A percentile compares a stretch with the other conserved stretches of the same genome.
These are phyloP conservation scores for Amylocystis lapponica DNA, from an alignment of 768 basidiomycete species.

Conservation along the genomic window DNA sequence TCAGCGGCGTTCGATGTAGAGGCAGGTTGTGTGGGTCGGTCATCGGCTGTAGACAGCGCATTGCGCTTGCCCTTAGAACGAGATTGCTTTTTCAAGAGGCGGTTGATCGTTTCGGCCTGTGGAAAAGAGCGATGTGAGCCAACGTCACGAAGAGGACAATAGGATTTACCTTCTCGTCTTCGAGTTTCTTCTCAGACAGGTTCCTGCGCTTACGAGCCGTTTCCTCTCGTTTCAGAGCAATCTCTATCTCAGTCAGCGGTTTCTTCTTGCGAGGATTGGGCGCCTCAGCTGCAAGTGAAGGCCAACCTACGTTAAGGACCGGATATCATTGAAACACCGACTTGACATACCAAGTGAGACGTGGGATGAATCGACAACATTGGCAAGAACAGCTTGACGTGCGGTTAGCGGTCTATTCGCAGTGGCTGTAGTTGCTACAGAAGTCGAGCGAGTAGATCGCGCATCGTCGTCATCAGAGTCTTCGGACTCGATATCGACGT, in stretches of 20 bases:
- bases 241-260: slow-evolving; percentile 63
- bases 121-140: neutral
- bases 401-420: slow-evolving; percentile 30
- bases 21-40: slow-evolving; percentile 29
- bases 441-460: slow-evolving; percentile 23
- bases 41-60: slow-evolving; percentile 43
- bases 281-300: slow-evolving; percentile 21
- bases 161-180: slow-evolving; percentile 68
- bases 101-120: slow-evolving; percentile 84
- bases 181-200: slow-evolving; percentile 75
- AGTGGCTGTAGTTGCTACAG: slow-evolving; percentile 19
- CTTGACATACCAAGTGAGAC: slow-evolving; percentile 50
- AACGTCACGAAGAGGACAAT: neutral
- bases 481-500: slow-evolving; percentile 38
- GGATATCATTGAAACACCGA: neutral
- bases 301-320: neutral
- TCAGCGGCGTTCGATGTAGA: slow-evolving; percentile 29
- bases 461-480: slow-evolving; percentile 36
- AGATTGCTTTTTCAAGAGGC: slow-evolving; percentile 81
- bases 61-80: slow-evolving; percentile 57
- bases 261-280: slow-evolving; percentile 50
- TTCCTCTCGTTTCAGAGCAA: slow-evolving; percentile 72
- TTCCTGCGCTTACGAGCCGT: slow-evolving; percentile 78
- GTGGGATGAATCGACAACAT: slow-evolving; percentile 62
- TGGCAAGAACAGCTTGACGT: slow-evolving; percentile 66